Evolutionary conservation across 805 yeast genomes (phyloP).

Genomic region (Dipodascopsis tothii): DNA sequence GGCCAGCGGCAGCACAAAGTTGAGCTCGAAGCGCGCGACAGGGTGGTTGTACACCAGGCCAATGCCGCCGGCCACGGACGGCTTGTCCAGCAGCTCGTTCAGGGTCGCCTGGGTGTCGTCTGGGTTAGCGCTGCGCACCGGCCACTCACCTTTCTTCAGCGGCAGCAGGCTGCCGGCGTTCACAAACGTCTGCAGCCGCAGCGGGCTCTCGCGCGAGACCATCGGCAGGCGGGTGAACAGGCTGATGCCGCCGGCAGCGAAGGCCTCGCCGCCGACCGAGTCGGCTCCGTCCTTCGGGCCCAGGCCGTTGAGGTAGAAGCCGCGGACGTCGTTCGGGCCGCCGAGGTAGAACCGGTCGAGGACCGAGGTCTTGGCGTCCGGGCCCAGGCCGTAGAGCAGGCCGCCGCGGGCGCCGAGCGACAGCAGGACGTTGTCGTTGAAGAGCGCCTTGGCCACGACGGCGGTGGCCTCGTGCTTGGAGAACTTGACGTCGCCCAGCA

Average conservation of each 20-base stretch:
- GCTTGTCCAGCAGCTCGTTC: slow-evolving; percentile 33
- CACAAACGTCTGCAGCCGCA: slow-evolving; percentile 56
- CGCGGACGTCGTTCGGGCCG: slow-evolving; percentile 66
- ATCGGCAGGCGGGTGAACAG: slow-evolving; percentile 57
- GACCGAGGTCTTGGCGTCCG: slow-evolving; percentile 42
- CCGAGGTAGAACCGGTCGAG: slow-evolving; percentile 80
- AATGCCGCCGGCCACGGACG: slow-evolving; percentile 49
- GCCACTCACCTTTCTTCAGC: slow-evolving; percentile 13
- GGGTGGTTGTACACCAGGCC: slow-evolving; percentile 60
- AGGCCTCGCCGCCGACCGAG: slow-evolving; percentile 61
- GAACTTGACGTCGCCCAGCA: slow-evolving; percentile 30
- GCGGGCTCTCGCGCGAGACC: slow-evolving; percentile 39
- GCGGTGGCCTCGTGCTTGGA: slow-evolving; percentile 32
- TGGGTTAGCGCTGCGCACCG: slow-evolving; percentile 31
- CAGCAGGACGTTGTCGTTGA: slow-evolving; percentile 41
- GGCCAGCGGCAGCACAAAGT: slow-evolving; percentile 54
- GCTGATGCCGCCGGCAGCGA: slow-evolving; percentile 49
- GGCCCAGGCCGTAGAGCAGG: slow-evolving; percentile 39
- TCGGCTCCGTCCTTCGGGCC: slow-evolving; percentile 53
- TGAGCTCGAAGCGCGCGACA: slow-evolving; percentile 59
- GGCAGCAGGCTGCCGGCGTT: slow-evolving; percentile 52
- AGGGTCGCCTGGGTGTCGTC: slow-evolving; percentile 22
- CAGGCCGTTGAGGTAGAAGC: slow-evolving; percentile 58
- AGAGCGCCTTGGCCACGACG: slow-evolving; percentile 29
- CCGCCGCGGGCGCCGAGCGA: slow-evolving; percentile 50